Percentiles rank a stretch among this genome's conserved stretches.
Evolutionary conservation across 2,329 filamentous ascomycete species (phyloP).

Genomic region (Neonectria faginata): DNA sequence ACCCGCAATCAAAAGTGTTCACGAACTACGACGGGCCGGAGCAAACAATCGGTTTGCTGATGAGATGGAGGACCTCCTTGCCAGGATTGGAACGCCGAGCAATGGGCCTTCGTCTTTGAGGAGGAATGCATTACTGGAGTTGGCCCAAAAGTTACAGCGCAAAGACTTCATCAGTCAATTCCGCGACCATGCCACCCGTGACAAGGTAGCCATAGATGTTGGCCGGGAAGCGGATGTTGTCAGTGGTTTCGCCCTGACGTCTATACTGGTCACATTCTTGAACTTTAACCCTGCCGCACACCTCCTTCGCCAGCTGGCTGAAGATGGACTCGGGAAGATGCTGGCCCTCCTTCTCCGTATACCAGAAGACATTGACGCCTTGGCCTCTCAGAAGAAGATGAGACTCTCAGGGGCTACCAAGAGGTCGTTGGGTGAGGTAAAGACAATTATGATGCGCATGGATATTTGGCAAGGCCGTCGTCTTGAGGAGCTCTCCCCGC

Average conservation of each 20-base stretch:
- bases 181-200: constrained; percentile 78
- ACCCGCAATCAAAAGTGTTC: constrained; percentile 70
- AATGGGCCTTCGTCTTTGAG: constrained; percentile 62
- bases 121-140: constrained; percentile 69
- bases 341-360: constrained; percentile 66
- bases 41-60: constrained; percentile 75
- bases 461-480: constrained; percentile 69
- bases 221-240: constrained; percentile 70
- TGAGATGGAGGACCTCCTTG: constrained; percentile 72
- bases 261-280: constrained; percentile 72
- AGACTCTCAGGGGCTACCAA: constrained; percentile 77
- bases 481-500: constrained; percentile 68
- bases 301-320: constrained; percentile 67
- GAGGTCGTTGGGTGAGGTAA: constrained; percentile 65
- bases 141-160: constrained; percentile 69
- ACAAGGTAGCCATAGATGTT: constrained; percentile 73
- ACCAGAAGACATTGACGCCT: constrained; percentile 65
- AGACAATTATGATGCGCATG: constrained; percentile 63
- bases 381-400: constrained; percentile 73
- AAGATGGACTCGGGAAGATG: constrained; percentile 65
- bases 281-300: constrained; percentile 70
- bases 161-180: constrained; percentile 77
- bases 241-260: constrained; percentile 72
- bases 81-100: constrained; percentile 67
- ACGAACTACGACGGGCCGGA: constrained; percentile 74